Evolutionary conservation across 2,329 filamentous ascomycete species (phyloP), one percentile per base, ranked within the genome.

Genomic region (Penicillium olsonii): DNA sequence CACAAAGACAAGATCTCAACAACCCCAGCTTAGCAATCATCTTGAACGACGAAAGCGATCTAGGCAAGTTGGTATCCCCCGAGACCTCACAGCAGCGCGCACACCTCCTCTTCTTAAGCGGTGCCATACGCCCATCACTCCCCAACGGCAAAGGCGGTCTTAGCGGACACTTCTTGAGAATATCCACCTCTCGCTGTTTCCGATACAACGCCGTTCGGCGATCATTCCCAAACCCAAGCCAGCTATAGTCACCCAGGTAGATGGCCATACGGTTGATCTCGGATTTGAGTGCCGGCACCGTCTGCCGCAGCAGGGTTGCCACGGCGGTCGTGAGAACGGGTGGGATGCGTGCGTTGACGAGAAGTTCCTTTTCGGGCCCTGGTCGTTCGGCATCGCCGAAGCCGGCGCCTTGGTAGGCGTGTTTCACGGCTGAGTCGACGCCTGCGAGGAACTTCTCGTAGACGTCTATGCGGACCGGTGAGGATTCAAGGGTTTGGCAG

Each of bases 171-270:
- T 80, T 84, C 64, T 78, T 77, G 29, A 84, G 69, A 22, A 82
- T 76, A 62, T 84, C 83, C 8, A 79, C 75, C 19, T 87, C 77
- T 62, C 84, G 78, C 24, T 76, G 73, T n/a, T 78, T 77, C 53
- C 81, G 81, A 68, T 86, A 89, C 9, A 78, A 69, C 55, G 84
- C 81, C 4, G 78, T 81, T 15, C 74, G 72, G 12, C 70, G 69
- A 51, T 85, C 82, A 45, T 85, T 79, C 9, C 80, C 78, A 12
- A 90, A 75, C 5, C 87, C 87, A 10, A 94, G 75, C 65, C 88
- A 81, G 41, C 77, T 78, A 47, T 85, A 89, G 64, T 94, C 83
- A 41, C 83, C 82, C 69, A 90, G 87, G 71, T 88, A 88, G 41
- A 95, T 76, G 52, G 79, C 79, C 9, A 85, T 81, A 22, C 83